phyloP scores from a whole-genome alignment of 2,329 filamentous ascomycete genomes.

The Akanthomyces lecanii region DNA sequence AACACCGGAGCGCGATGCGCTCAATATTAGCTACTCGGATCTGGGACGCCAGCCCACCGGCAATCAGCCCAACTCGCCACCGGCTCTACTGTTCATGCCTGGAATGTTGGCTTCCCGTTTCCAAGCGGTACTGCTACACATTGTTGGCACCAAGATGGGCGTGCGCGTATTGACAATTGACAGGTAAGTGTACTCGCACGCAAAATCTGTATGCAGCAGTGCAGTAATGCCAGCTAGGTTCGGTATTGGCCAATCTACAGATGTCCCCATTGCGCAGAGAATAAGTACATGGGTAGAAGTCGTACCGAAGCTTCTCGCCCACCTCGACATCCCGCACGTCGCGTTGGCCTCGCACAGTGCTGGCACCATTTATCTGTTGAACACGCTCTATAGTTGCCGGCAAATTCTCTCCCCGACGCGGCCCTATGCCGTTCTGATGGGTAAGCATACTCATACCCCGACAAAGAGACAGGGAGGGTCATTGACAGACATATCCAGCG shows the following conservation, averaged over 20 bases:
- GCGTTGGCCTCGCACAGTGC: slow-evolving; percentile 28
- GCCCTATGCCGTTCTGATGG: slow-evolving; percentile 23
- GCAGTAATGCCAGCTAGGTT: slow-evolving; percentile 18
- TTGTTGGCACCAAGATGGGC: slow-evolving; percentile 26
- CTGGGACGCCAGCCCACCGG: slow-evolving; percentile 18
- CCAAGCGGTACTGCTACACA: slow-evolving; percentile 29
- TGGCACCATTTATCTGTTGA: slow-evolving; percentile 30
- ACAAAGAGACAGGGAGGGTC: neutral
- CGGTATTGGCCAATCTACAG: slow-evolving; percentile 26
- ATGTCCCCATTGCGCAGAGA: slow-evolving; percentile 20
- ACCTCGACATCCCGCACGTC: slow-evolving; percentile 30
- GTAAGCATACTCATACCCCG: slow-evolving; percentile 6
- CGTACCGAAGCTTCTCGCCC: slow-evolving; percentile 30
- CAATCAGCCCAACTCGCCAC: slow-evolving; percentile 15
- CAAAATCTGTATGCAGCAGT: neutral
- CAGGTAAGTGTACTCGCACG: slow-evolving; percentile 20
- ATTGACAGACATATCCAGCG: neutral
- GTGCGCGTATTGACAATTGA: slow-evolving; percentile 32
- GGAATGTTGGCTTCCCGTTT: slow-evolving; percentile 26
- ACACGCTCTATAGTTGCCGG: slow-evolving; percentile 26
- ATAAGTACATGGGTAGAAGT: slow-evolving; percentile 26
- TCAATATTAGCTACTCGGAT: slow-evolving; percentile 25
- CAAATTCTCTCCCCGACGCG: slow-evolving; percentile 24
- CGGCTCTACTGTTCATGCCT: slow-evolving; percentile 28
- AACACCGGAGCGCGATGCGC: neutral